Evolutionary conservation across 129 eudicot species (phyloP), one percentile per base, ranked within the genome.

Genomic region (Silybum marianum): DNA sequence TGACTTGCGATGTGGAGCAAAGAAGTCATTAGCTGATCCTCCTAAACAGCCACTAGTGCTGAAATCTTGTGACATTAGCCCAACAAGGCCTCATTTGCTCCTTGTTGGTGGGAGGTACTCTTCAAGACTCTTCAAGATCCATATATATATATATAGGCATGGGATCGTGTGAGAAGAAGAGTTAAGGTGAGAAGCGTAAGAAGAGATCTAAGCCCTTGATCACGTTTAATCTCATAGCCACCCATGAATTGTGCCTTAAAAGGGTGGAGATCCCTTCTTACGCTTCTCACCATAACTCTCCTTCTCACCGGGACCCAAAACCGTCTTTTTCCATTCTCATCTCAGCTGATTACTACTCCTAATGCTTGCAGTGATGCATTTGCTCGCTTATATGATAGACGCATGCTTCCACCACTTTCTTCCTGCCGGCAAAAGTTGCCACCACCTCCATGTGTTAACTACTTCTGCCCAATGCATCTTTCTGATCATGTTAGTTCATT

Each of bases 21-120:
- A 92, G 86, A 90, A 88, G 74, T 95, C 97, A 42, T 87, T 95
- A 79, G 84, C 88, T 67, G 97, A 92, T 78, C 96, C 97, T 81
- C 97, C 98, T 36, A 95, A 80, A 84, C 96, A 85, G 78, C 58
- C 87, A 46, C 93, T 95, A 69, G 73, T 73, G 21, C 87, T 95
- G 83, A 95, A 95, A 78, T 92, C 98, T 21, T 89, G 93, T 84
- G 98, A 92, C 84, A 88, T 95, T 70, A 89, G 91, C 87, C 75
- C 86, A 0, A 89, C 91, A 32, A 89, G 98, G 85, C 97, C 98
- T 81, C 96, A 95, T 89, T 84, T 92, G 78, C 97, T 95, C 74
- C 86, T 95, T 79, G 97, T 95, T 84, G 98, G 98, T 65, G 98
- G 98, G 85, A 95, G 98, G 98, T 92, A 89, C n/a, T 67, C 54